A percentile compares a stretch with the other conserved stretches of the same genome.
Conservation (phyloP, 1,139 yeast species). For the Pichia norvegensis region DNA sequence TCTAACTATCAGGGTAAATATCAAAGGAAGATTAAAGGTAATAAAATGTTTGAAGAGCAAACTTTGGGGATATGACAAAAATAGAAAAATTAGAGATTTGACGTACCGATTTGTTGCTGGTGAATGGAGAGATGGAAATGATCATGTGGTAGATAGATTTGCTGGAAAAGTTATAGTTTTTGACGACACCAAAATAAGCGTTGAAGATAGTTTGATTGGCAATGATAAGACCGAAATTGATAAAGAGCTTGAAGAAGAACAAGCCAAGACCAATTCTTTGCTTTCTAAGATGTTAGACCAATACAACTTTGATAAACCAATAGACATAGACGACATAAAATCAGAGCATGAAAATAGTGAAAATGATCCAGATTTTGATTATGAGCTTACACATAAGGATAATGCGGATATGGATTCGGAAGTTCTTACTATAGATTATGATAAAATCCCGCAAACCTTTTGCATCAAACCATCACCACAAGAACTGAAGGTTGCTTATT, state of each 20-base stretch:
- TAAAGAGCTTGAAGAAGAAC: conserved; percentile 30
- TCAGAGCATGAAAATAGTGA: conserved; percentile 31
- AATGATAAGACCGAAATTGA: conserved; percentile 22
- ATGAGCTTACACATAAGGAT: conserved; percentile 10
- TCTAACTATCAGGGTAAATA: conserved; percentile 58
- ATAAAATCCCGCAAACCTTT: conserved; percentile 11
- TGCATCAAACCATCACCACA: conserved; percentile 21
- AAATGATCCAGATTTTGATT: conserved; percentile 7
- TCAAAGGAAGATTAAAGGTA: conserved; percentile 53
- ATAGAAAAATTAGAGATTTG: conserved; percentile 51
- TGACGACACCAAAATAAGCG: conserved; percentile 26
- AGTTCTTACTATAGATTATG: conserved; percentile 18
- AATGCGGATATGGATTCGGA: conserved; percentile 20
- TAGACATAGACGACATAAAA: conserved; percentile 38
- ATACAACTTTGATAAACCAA: conserved; percentile 57
- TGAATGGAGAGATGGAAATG: conserved; percentile 77
- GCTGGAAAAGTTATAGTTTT: conserved; percentile 17
- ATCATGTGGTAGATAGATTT: conserved; percentile 64
- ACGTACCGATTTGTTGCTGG: conserved; percentile 55
- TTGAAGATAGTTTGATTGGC: conserved; percentile 22
- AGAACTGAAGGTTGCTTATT: conserved; percentile 4
- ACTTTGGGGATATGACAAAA: conserved; percentile 84
- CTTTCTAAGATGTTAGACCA: conserved; percentile 44
- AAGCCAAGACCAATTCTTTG: conserved; percentile 37
- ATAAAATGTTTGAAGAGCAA: conserved; percentile 61